Base-by-base conservation (phyloP, 768 basidiomycete species). In the Tubosaeta sp. region DNA sequence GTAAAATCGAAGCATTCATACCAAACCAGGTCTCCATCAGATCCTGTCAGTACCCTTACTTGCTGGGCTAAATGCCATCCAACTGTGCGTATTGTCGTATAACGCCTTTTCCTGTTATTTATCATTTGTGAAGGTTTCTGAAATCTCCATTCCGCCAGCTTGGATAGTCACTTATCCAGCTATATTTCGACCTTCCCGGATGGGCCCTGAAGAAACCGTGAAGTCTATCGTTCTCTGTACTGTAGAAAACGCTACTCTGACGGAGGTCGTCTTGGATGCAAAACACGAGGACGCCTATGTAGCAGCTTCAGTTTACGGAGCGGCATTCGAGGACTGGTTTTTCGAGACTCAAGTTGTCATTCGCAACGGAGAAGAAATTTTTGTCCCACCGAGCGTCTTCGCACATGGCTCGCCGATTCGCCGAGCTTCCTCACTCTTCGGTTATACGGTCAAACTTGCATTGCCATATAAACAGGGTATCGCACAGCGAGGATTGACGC, bases 401-500 rank as follows among this genome's bases (percentile, higher is more conserved):
- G 45, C 60, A n/a, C 49, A 62, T 56, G 52, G 46, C 34, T 31
- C 48, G 31, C 43, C 44, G 14, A 52, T 43, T 40, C 59, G 27
- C 14, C 39, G 40, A 3, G 48, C 58, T 27, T 51, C 48, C 1
- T 44, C 62, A 16, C 45, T 56, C 40, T 68, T 75, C 32, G 59
- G 61, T 31, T 85, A 79, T 53, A 73, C 70, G 39, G 64, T 89
- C 24, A 76, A 80, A 46, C 76, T 89, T 73, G 57, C 81, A 4
- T 79, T 86, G 52, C 90, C 92, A 10, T 82, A 85, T 21, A 69
- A 75, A n/a, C 90, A 93, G 70, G 92, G 92, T 27, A 69, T 74
- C 54, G 73, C 77, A 13, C 62, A 71, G 31, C 66, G 66, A 27
- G 75, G 73, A 12, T 48, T 56, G 18, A 90, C 90, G 1, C 73